Evolutionary conservation across 1,284 basidiomycete species (phyloP), one percentile per base, ranked within the genome.

Genomic region (Trametes pubescens): DNA sequence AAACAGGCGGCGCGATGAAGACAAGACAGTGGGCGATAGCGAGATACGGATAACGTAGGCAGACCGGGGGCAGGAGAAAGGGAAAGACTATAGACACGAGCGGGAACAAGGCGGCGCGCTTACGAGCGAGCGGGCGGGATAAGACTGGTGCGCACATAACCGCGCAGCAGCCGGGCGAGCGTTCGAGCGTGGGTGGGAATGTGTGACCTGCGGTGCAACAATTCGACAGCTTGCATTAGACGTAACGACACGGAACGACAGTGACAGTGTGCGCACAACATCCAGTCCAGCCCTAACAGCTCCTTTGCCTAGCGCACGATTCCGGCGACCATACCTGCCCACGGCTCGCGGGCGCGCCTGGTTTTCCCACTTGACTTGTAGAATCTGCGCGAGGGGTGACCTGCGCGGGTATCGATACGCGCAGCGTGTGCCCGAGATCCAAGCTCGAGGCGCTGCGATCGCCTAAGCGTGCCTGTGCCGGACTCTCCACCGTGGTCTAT

Each of bases 181-280:
- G 43, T 18, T 44, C 34, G 37, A 37, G 49, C 21, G 40, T 38
- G 26, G 40, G 43, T 18, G 40, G 38, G 37, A 37, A 43, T 26
- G 38, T 37, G 24, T 5, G 51, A 24, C 37, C 35, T 29, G 35
- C 35, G 35, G 26, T 34, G 57, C 47, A n/a, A 38, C 22, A 54
- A 60, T 35, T 53, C 60, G 62, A 65, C 43, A 58, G 57, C 62
- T 64, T 66, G 64, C 57, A 68, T 66, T 68, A 66, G 67, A 68
- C 46, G 40, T 63, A 65, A 64, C 57, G 62, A 62, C 58, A 64
- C 35, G 46, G 47, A 62, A 66, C 54, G 62, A 68, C 62, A 58
- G 48, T 62, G 55, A 64, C 55, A 64, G 47, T 54, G 52, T 60
- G 62, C 64, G 65, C 67, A 68, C 67, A 68, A 66, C 57, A 58